A percentile compares a stretch with the other conserved stretches of the same genome.
Conservation (phyloP, 2,329 filamentous ascomycete genomes). For the Phoma sp. region DNA sequence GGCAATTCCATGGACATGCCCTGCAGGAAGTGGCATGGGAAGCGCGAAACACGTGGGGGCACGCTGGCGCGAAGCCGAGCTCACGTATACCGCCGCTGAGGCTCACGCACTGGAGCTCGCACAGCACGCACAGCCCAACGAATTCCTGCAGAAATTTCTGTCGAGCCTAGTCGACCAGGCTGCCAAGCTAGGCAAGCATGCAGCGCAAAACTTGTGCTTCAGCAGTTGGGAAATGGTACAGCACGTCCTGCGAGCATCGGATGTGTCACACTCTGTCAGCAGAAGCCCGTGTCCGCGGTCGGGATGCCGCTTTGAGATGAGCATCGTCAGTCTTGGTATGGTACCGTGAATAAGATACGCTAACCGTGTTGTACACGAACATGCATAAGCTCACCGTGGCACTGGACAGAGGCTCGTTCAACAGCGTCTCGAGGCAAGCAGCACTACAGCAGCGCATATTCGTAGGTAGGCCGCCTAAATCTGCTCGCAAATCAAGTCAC, state of each 20-base stretch:
- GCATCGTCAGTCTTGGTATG: slow-evolving; percentile 25
- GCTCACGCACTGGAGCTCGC: background rate
- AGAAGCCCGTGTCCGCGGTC: slow-evolving; percentile 26
- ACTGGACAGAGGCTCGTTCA: slow-evolving; percentile 4
- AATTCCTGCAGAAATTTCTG: slow-evolving; percentile 6
- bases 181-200: slow-evolving; percentile 26
- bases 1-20: slow-evolving; percentile 7
- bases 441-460: background rate
- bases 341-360: slow-evolving; percentile 13
- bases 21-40: slow-evolving; percentile 17
- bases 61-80: slow-evolving; percentile 7
- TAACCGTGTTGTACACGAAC: slow-evolving; percentile 11
- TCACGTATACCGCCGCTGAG: background rate
- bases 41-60: slow-evolving; percentile 33
- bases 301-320: slow-evolving; percentile 35
- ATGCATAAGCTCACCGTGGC: slow-evolving; percentile 13
- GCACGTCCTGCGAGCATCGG: slow-evolving; percentile 17
- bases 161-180: slow-evolving; percentile 5
- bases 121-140: background rate
- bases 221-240: slow-evolving; percentile 7
- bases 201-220: slow-evolving; percentile 17
- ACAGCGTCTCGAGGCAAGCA: slow-evolving; percentile 1
- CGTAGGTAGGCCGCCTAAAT: background rate
- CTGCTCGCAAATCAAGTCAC: background rate
- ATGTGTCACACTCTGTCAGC: slow-evolving; percentile 35